Base-by-base conservation (phyloP, 345 rosid genomes). In the Aegle marmelos region DNA sequence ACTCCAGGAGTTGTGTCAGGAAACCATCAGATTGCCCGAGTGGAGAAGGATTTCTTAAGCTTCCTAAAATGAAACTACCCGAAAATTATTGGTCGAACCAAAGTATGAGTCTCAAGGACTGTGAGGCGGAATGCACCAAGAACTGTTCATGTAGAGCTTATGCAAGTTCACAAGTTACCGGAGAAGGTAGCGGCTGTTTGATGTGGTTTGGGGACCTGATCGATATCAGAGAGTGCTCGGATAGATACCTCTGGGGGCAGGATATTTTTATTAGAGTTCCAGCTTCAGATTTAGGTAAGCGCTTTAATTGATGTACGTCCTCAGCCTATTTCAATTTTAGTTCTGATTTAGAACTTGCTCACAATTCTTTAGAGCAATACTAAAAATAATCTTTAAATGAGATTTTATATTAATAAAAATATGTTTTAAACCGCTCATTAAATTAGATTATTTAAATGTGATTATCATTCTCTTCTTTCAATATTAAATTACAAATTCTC, bases 251-350 rank as follows among this genome's bases (percentile, higher is more conserved):
- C 22, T 50, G 56, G 56, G 56, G 56, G 17, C 22, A 50, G 19
- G 56, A 50, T 50, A 16, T 50, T 50, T 50, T 50, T 50, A 50
- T 50, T 14, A 50, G 56, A 50, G 56, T 50, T 50, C 6, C 56
- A 14, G 21, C 56, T 50, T 50, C 56, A 50, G 56, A 50, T 14
- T 17, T 79, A 58, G 86, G 88, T 81, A 79, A 50, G 39, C 63
- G 58, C 28, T 17, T 39, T 61, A 6, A 21, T 41, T 45, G 34
- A 45, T 53, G 25, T 34, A 6, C 37, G 6, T 34, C 30, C 28
- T 21, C 63, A 31, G 11, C 10, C 63, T 31, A 27, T 53, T 56
- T 71, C 22, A 53, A 9, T 22, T 71, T 48, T 9, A 71, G 6
- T 4, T 11, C 45, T 31, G 57, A 30, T 22, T 7, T 19, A 33